Conservation (phyloP, 192 early-diverging fungal species). For the Coemansia sp. region DNA sequence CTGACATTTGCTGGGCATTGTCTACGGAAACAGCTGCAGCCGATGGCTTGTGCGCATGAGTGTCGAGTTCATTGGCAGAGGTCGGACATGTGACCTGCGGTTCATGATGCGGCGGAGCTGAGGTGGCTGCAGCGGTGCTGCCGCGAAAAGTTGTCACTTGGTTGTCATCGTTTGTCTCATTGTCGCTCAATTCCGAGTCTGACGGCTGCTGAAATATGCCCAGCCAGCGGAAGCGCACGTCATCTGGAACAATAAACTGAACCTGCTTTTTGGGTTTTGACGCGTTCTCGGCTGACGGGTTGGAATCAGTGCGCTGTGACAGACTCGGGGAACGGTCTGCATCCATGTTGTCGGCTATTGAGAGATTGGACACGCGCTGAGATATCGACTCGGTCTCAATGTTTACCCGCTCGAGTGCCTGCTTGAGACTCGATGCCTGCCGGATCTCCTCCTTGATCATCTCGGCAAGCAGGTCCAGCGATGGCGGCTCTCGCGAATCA, state of each 20-base stretch:
- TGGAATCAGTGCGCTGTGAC: not conserved
- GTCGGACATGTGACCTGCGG: constrained; percentile 1
- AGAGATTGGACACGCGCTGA: constrained; percentile 27
- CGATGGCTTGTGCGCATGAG: constrained; percentile 2
- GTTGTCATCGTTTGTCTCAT: constrained; percentile 1
- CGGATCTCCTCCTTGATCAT: constrained; percentile 57
- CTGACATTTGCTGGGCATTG: not conserved
- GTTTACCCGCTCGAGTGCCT: constrained; percentile 46
- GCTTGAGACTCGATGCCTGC: constrained; percentile 47
- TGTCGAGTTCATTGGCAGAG: not conserved
- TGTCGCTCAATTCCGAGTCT: constrained; percentile 14
- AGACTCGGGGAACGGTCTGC: not conserved
- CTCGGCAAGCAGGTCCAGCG: constrained; percentile 47
- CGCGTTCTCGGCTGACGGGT: not conserved
- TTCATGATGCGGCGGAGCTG: not conserved
- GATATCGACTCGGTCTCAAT: constrained; percentile 33
- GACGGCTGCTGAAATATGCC: constrained; percentile 50
- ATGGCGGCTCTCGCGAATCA: constrained; percentile 28
- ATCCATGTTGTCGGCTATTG: constrained; percentile 7
- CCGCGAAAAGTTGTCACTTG: not conserved
- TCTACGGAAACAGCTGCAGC: not conserved
- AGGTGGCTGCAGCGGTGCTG: not conserved
- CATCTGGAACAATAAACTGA: constrained; percentile 50
- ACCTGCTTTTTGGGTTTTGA: constrained; percentile 24
- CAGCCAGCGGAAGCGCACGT: constrained; percentile 54